Evolutionary conservation across 2,329 filamentous ascomycete species (phyloP).

Genomic region (Claviceps africana): DNA sequence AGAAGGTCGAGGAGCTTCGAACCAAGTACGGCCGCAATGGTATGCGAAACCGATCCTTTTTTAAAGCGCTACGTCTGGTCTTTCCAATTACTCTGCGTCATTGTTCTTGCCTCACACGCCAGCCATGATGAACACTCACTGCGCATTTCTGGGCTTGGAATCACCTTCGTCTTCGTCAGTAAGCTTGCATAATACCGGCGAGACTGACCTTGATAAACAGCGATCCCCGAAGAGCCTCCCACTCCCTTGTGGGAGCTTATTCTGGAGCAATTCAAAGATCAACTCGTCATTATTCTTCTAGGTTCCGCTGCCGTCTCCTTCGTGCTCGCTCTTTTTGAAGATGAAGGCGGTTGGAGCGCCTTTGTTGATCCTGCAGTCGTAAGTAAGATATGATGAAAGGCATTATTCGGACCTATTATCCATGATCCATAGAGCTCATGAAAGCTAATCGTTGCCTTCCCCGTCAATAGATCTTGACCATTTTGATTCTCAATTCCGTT

Average conservation of each 20-base stretch:
- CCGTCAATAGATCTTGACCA: constrained; percentile 67
- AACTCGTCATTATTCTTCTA: constrained; percentile 88
- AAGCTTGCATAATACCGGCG: constrained; percentile 4
- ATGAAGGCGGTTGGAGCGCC: constrained; percentile 85
- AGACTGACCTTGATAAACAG: constrained; percentile 18
- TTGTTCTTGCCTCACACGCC: background rate
- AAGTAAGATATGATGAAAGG: constrained; percentile 27
- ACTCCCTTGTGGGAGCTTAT: constrained; percentile 95
- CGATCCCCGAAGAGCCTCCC: constrained; percentile 72
- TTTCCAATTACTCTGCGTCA: constrained; percentile 1
- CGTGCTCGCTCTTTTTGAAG: constrained; percentile 81
- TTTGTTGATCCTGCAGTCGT: constrained; percentile 95
- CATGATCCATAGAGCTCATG: background rate
- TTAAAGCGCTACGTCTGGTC: background rate
- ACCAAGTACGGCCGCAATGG: constrained; percentile 53
- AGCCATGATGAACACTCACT: background rate
- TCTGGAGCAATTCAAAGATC: constrained; percentile 97
- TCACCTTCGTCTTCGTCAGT: background rate
- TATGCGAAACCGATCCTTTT: constrained; percentile 23
- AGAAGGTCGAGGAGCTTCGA: constrained; percentile 41
- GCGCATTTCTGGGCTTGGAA: too few species aligned
- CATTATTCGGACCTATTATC: background rate
- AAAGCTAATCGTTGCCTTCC: background rate
- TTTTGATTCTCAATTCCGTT: constrained; percentile 89
- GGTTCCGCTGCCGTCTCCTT: constrained; percentile 91